Percentiles rank a stretch among this genome's conserved stretches.
These are phyloP conservation scores for Rhodocollybia butyracea DNA, from an alignment of 768 basidiomycete species.

Conservation along the genomic window DNA sequence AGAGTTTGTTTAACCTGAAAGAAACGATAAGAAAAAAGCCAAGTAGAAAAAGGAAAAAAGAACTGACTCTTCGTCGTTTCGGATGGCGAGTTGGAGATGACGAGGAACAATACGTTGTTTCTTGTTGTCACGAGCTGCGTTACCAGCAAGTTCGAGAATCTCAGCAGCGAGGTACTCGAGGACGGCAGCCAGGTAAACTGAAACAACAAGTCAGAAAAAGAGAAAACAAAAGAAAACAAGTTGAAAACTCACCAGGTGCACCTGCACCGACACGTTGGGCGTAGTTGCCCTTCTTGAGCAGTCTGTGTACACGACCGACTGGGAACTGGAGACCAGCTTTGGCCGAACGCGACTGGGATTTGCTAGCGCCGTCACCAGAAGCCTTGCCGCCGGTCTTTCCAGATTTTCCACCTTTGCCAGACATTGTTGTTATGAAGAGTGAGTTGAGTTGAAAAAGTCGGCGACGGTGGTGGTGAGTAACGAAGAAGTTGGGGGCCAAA, in stretches of 20 bases:
- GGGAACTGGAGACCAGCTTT: constrained; percentile 83
- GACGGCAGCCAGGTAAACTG: constrained; percentile 87
- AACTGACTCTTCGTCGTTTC: constrained; percentile 80
- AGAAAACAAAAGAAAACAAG: neutral
- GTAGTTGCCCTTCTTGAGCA: constrained; percentile 85
- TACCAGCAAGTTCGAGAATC: constrained; percentile 90
- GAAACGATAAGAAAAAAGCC: neutral
- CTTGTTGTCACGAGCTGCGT: constrained; percentile 80
- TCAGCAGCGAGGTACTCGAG: constrained; percentile 92
- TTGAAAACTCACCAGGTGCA: constrained; percentile 59
- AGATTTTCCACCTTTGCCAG: constrained; percentile 51
- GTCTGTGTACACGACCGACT: constrained; percentile 90
- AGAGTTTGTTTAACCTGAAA: constrained; percentile 67
- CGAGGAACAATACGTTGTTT: constrained; percentile 94
- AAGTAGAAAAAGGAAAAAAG: constrained; percentile 11
- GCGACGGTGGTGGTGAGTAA: neutral
- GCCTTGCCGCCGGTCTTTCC: constrained; percentile 55
- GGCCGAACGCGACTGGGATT: constrained; percentile 67
- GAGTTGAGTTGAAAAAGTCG: constrained; percentile 11
- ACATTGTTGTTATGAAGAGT: constrained; percentile 31
- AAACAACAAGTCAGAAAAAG: constrained; percentile 9
- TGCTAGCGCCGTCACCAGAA: constrained; percentile 34
- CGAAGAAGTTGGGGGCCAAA: constrained; percentile 10
- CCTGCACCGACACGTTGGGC: constrained; percentile 87
- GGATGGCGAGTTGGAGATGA: constrained; percentile 88